Evolutionary conservation across 441 rosid species (phyloP).

Genomic region (Syzygium syzygioides): DNA sequence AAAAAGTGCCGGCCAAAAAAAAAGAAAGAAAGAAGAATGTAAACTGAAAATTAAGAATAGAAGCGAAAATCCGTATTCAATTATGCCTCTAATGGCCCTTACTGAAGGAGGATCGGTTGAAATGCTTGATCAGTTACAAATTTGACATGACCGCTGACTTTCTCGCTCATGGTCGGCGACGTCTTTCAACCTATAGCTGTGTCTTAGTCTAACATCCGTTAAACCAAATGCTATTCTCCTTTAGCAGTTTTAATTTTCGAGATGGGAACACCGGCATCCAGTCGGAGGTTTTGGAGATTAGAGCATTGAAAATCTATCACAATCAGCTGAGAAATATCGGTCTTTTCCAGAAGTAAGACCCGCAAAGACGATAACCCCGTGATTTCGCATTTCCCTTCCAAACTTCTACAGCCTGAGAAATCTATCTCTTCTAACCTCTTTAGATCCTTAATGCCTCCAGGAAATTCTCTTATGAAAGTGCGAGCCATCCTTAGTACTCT

Average conservation of each 20-base stretch:
- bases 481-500: neutral
- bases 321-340: neutral
- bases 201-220: accelerated
- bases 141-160: neutral
- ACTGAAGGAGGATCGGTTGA: neutral
- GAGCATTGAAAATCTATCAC: neutral
- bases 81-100: neutral
- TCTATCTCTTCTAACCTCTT: neutral
- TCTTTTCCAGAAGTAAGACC: neutral
- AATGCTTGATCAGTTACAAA: neutral
- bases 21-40: neutral
- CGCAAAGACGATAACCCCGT: neutral
- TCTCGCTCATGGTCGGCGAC: neutral
- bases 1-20: neutral
- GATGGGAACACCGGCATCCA: neutral
- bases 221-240: neutral
- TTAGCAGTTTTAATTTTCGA: neutral
- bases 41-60: neutral
- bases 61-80: neutral
- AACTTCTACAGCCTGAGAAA: neutral
- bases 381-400: neutral
- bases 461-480: neutral
- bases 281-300: neutral
- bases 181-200: accelerated
- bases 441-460: neutral